Percentiles rank a stretch among this genome's conserved stretches.
Conservation (phyloP, 495 filamentous ascomycete genomes). For the Aspergillus incahuasiensis region DNA sequence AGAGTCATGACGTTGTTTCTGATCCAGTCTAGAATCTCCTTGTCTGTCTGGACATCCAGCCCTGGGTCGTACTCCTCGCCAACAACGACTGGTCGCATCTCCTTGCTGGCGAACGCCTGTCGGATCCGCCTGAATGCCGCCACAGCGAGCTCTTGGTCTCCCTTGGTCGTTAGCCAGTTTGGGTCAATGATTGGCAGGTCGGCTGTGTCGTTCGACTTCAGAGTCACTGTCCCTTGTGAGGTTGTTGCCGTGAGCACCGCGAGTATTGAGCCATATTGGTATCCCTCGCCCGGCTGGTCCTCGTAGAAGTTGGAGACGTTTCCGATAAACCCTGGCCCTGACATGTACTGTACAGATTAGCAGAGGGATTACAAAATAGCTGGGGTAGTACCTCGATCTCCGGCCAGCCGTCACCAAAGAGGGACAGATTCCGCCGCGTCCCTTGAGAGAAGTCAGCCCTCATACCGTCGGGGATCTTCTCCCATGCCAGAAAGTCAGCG, state of each 20-base stretch:
- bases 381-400: constrained; percentile 52
- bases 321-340: constrained; percentile 32
- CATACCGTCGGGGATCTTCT: constrained; percentile 34
- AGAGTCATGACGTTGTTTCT: constrained; percentile 39
- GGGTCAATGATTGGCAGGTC: constrained; percentile 53
- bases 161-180: constrained; percentile 49
- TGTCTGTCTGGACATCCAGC: constrained; percentile 39
- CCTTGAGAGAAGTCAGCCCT: constrained; percentile 20
- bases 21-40: constrained; percentile 46
- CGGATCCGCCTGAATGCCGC: constrained; percentile 50
- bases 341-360: constrained; percentile 23
- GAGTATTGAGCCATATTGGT: constrained; percentile 46
- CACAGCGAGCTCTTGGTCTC: constrained; percentile 51
- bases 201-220: constrained; percentile 34
- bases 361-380: too few relatives aligned
- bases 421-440: constrained; percentile 28
- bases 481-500: constrained; percentile 44
- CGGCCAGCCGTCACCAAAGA: constrained; percentile 53
- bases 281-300: constrained; percentile 32
- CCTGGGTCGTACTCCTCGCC: constrained; percentile 53
- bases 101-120: constrained; percentile 26
- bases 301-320: constrained; percentile 41
- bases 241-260: constrained; percentile 41
- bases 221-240: constrained; percentile 51
- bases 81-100: constrained; percentile 33